These are phyloP conservation scores for Epichloe sibirici DNA, from an alignment of 2,329 filamentous ascomycete genomes.

Conservation along the genomic window DNA sequence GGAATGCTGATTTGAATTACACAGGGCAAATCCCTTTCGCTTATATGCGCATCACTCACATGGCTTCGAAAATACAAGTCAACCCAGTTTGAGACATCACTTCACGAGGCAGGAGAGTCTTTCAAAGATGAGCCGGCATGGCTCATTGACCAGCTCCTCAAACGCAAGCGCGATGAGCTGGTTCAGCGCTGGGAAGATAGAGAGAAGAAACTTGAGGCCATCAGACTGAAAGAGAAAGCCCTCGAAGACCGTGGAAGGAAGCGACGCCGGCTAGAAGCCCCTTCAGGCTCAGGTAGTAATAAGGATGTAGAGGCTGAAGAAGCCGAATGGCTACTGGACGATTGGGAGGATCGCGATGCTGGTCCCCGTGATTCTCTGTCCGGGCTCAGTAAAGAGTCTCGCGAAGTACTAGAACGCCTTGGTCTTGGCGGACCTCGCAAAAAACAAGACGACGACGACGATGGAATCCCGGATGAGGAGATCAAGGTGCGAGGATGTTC, in stretches of 20 bases:
- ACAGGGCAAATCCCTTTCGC: constrained; percentile 77
- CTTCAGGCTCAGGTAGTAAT: constrained; percentile 6
- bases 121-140: constrained; percentile 66
- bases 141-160: constrained; percentile 67
- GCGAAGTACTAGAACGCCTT: constrained; percentile 58
- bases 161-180: constrained; percentile 55
- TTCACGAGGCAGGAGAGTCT: constrained; percentile 28
- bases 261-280: constrained; percentile 31
- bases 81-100: constrained; percentile 40
- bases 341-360: constrained; percentile 41
- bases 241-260: constrained; percentile 39
- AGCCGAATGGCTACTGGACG: constrained; percentile 61
- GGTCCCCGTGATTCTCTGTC: constrained; percentile 28
- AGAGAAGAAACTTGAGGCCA: constrained; percentile 55
- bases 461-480: constrained; percentile 44
- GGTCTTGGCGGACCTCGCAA: constrained; percentile 30
- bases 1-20: background rate
- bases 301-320: constrained; percentile 38
- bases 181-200: constrained; percentile 56
- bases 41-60: constrained; percentile 79
- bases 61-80: constrained; percentile 81
- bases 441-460: constrained; percentile 28
- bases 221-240: constrained; percentile 51
- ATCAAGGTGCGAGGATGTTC: constrained; percentile 43
- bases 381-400: constrained; percentile 61